Conservation (phyloP, 75 land plant species). For the Chamaecyparis obtusa region DNA sequence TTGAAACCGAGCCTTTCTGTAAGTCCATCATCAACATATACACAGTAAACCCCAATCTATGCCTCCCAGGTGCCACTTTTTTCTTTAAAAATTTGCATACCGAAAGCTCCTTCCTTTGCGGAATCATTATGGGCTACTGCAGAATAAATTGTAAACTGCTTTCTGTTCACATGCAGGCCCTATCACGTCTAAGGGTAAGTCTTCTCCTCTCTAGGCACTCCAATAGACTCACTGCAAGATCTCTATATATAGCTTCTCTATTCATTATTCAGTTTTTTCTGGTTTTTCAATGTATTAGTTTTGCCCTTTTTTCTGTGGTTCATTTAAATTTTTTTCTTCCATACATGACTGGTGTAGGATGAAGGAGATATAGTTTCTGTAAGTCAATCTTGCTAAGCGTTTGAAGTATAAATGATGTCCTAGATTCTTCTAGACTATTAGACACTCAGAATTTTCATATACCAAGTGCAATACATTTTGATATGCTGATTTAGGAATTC, state of each 20-base stretch:
- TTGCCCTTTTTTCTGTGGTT: not conserved
- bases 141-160: not conserved
- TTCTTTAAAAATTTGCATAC: not conserved
- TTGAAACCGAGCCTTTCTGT: not conserved
- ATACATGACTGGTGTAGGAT: not conserved
- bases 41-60: not conserved
- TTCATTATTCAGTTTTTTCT: not conserved
- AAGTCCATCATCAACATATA: not conserved
- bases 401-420: no score
- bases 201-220: not conserved
- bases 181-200: not conserved
- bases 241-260: not conserved
- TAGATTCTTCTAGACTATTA: no score
- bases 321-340: not conserved
- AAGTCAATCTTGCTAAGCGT: no score
- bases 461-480: no score
- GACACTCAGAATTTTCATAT: no score
- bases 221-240: not conserved
- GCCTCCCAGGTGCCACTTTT: not conserved
- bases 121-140: not conserved
- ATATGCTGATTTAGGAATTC: no score
- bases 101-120: not conserved
- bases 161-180: not conserved
- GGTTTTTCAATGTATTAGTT: not conserved
- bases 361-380: no score